Evolutionary conservation across 2,329 filamentous ascomycete genomes (phyloP).

Genomic region (Fusarium albidum): DNA sequence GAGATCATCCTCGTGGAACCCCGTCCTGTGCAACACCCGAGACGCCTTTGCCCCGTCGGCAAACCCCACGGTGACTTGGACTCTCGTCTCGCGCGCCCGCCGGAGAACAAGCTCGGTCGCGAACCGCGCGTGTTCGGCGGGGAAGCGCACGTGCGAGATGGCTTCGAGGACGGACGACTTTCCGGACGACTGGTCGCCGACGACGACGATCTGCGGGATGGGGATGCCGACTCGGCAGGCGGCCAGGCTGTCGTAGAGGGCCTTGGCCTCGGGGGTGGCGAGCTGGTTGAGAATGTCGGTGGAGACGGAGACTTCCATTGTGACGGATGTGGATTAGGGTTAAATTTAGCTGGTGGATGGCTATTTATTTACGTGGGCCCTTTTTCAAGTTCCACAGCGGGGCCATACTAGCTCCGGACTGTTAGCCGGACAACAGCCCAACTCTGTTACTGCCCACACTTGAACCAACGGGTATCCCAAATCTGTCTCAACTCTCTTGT

Average conservation of each 20-base stretch:
- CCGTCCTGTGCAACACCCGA: constrained; percentile 42
- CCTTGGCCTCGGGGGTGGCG: constrained; percentile 52
- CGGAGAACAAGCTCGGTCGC: constrained; percentile 67
- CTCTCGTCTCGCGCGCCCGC: constrained; percentile 43
- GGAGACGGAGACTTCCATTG: constrained; percentile 26
- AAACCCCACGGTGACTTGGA: constrained; percentile 55
- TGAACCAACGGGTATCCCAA: too few species aligned
- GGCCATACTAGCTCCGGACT: too few species aligned
- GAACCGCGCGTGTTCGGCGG: constrained; percentile 64
- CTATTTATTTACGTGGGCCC: too few species aligned
- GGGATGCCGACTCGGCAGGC: constrained; percentile 58
- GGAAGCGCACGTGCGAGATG: constrained; percentile 68
- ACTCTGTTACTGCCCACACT: too few species aligned
- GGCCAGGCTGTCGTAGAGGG: constrained; percentile 61
- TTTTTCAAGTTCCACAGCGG: too few species aligned
- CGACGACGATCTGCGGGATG: constrained; percentile 64
- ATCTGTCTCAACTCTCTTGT: too few species aligned
- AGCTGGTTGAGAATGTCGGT: constrained; percentile 42
- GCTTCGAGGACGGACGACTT: constrained; percentile 73
- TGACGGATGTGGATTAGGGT: constrained; percentile 1
- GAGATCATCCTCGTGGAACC: constrained; percentile 52
- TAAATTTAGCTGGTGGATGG: too few species aligned
- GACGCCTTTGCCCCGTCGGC: constrained; percentile 35
- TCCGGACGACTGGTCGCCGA: constrained; percentile 67
- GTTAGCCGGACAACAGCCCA: too few species aligned